Conservation (phyloP, 192 early-diverging fungal genomes). For the Phlyctochytrium arcticum region DNA sequence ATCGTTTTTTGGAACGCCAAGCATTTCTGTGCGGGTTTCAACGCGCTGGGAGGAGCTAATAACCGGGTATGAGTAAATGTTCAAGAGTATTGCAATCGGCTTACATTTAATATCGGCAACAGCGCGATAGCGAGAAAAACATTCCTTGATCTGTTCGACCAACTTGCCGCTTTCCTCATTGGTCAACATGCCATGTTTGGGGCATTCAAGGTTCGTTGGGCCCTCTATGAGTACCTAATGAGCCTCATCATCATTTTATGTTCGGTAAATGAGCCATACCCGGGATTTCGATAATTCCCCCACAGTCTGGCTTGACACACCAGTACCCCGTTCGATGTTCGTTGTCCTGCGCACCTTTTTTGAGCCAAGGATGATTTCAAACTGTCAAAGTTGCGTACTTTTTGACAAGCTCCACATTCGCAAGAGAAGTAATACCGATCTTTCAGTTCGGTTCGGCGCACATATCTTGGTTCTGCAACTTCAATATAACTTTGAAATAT, state of each 20-base stretch:
- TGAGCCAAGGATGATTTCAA: too few species aligned
- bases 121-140: neutral
- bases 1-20: neutral
- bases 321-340: neutral
- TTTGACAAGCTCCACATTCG: too few species aligned
- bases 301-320: neutral
- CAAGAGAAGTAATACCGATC: constrained; percentile 40
- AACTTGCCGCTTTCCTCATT: too few species aligned
- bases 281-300: neutral
- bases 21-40: too few species aligned
- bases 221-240: neutral
- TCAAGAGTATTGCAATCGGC: neutral
- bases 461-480: constrained; percentile 18
- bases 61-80: neutral
- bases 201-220: neutral
- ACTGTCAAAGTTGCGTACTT: too few species aligned
- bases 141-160: too few species aligned
- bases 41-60: neutral
- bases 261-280: neutral
- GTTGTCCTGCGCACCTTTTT: neutral
- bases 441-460: constrained; percentile 29
- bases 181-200: too few species aligned
- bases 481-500: constrained; percentile 36
- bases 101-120: neutral
- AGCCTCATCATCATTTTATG: neutral